Conservation (phyloP, 2,329 filamentous ascomycete genomes). For the Clarireedia homoeocarpa region DNA sequence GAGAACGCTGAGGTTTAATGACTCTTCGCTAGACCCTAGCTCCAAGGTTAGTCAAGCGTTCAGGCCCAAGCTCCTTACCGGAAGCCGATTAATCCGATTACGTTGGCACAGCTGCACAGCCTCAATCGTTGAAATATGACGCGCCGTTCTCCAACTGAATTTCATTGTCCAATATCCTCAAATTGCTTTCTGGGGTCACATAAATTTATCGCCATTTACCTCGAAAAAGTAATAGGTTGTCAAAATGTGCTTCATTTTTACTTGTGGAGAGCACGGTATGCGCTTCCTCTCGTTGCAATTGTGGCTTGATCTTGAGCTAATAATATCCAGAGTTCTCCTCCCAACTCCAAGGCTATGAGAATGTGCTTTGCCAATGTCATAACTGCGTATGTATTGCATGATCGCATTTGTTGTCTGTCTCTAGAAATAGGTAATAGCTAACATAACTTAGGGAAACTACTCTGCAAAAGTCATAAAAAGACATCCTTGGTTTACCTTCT, state of each 20-base stretch:
- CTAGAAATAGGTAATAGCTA: no score
- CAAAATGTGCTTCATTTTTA: constrained; percentile 14
- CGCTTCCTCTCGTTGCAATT: not conserved
- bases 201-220: not conserved
- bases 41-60: not conserved
- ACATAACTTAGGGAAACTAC: constrained; percentile 44
- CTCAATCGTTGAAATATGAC: constrained; percentile 3
- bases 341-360: constrained; percentile 47
- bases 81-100: not conserved
- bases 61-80: not conserved
- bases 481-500: constrained; percentile 71
- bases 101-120: not conserved
- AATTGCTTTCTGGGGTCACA: not conserved
- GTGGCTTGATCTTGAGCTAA: constrained; percentile 10
- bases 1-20: not conserved
- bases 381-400: constrained; percentile 41
- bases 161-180: not conserved
- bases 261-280: constrained; percentile 30
- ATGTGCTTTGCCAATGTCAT: constrained; percentile 53
- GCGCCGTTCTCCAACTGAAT: not conserved
- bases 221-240: not conserved
- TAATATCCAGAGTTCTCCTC: constrained; percentile 26
- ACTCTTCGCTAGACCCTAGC: not conserved
- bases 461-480: constrained; percentile 52
- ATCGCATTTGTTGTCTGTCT: not conserved